Evolutionary conservation across 768 basidiomycete genomes (phyloP).

Genomic region (Kondoa subrosea): DNA sequence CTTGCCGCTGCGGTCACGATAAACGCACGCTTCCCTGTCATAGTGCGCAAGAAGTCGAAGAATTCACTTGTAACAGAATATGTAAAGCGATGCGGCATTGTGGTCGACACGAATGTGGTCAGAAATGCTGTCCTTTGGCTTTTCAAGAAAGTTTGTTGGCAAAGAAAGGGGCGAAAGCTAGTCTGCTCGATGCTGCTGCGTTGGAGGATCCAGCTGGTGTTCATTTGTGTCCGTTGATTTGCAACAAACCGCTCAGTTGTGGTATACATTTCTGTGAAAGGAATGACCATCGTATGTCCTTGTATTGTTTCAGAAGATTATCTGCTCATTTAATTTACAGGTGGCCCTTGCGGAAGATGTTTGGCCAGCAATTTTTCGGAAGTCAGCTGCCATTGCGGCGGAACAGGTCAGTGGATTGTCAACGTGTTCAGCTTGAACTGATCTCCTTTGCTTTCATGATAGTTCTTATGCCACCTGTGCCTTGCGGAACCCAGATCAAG

Average conservation of each 20-base stretch:
- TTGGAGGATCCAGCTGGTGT: conserved; percentile 46
- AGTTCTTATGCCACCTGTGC: conserved; percentile 68
- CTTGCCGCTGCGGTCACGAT: conserved; percentile 73
- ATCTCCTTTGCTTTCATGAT: conserved; percentile 34
- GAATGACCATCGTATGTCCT: conserved; percentile 47
- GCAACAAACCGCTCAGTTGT: conserved; percentile 30
- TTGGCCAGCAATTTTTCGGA: conserved; percentile 82
- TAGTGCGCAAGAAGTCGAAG: conserved; percentile 32
- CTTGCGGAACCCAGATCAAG: conserved; percentile 61
- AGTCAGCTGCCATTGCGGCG: conserved; percentile 60
- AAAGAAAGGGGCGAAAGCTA: conserved; percentile 51
- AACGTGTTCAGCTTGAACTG: background rate
- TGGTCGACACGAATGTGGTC: conserved; percentile 67
- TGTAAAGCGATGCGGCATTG: conserved; percentile 66
- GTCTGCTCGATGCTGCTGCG: conserved; percentile 33
- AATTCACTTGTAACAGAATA: conserved; percentile 61
- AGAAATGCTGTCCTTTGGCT: conserved; percentile 78
- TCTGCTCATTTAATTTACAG: background rate
- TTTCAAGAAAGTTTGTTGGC: conserved; percentile 40
- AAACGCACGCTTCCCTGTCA: conserved; percentile 44
- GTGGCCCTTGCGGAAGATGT: conserved; percentile 62
- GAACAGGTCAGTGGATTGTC: conserved; percentile 21
- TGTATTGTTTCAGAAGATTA: no score
- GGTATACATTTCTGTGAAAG: conserved; percentile 43
- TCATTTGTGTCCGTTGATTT: conserved; percentile 54